A percentile compares a stretch with the other conserved stretches of the same genome.
phyloP scores from a whole-genome alignment of 306 rosid genomes.

The Rosa lucieae region DNA sequence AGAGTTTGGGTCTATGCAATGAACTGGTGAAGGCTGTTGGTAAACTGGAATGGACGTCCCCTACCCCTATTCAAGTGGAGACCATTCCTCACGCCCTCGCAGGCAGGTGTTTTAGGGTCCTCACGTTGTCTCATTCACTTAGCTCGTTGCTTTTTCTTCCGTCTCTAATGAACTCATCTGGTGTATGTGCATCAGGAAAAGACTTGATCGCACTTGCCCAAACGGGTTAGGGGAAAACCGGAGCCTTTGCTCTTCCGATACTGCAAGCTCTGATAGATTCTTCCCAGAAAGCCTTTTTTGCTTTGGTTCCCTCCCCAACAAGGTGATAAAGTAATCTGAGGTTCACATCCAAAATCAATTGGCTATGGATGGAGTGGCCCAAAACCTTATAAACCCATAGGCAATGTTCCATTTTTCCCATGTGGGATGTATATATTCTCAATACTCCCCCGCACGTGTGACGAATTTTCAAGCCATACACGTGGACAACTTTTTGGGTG shows the following conservation, averaged over 20 bases:
- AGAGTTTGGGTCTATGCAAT: conserved; percentile 58
- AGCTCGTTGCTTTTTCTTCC: too few relatives aligned
- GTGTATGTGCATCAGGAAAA: background rate
- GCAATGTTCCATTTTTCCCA: too few relatives aligned
- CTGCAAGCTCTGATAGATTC: conserved; percentile 71
- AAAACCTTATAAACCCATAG: too few relatives aligned
- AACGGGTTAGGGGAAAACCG: conserved; percentile 92
- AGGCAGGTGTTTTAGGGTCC: conserved; percentile 40
- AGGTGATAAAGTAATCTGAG: too few relatives aligned
- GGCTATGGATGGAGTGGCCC: too few relatives aligned
- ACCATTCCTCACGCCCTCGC: conserved; percentile 67
- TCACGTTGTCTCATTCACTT: too few relatives aligned
- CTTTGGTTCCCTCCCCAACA: conserved; percentile 75
- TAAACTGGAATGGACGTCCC: conserved; percentile 58
- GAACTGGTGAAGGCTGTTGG: conserved; percentile 64
- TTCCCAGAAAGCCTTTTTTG: conserved; percentile 59
- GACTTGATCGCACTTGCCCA: conserved; percentile 88
- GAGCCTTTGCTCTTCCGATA: conserved; percentile 92
- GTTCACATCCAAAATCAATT: too few relatives aligned
- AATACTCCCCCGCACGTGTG: too few relatives aligned
- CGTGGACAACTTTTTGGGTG: too few relatives aligned
- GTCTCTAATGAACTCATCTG: too few relatives aligned
- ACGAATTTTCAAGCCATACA: too few relatives aligned
- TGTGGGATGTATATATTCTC: too few relatives aligned
- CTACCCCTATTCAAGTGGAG: conserved; percentile 65